Base-by-base conservation (phyloP, 768 basidiomycete species). In the Panaeolus papilionaceus region DNA sequence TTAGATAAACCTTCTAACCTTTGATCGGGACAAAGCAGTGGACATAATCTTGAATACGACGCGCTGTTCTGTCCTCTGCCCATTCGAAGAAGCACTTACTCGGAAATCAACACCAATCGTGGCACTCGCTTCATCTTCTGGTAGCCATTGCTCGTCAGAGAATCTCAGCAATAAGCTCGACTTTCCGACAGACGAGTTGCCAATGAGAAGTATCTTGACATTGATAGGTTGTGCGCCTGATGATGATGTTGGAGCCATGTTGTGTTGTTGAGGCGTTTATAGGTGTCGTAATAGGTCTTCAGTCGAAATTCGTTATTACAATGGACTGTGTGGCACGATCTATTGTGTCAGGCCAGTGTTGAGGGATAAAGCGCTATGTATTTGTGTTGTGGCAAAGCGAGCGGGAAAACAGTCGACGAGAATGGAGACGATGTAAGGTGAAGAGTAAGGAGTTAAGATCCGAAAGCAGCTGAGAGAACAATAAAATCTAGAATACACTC, bases 81-180 rank as follows among this genome's bases (percentile, higher is more conserved):
- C 2, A 10, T 14, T 18, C 12, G 23, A 44, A 33, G 33, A 20
- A 14, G 18, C 61, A 81, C 91, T 79, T 79, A 92, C 93, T 70
- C 93, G 82, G 79, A 94, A 94, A 77, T 95, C 93, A 1, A 94
- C 93, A 9, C 93, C 90, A 73, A 93, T 94, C 28, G 92, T 94
- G 37, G 93, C 91, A 69, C 88, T 93, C 61, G 90, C 88, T 79
- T 96, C 95, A 75, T 96, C 95, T 76, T 94, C 92, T 7, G 93
- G 90, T 20, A 98, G 81, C 91, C 96, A 98, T 73, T 94, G 93
- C 79, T 97, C 93, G 75, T 98, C 96, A 2, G 96, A 96, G 82
- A 98, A 99, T n/a, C 97, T 87, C 9, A 99, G 82, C 3, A 99
- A 78, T 14, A 99, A 82, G 72, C 94, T 95, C 69, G 92, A 94